A percentile compares a stretch with the other conserved stretches of the same genome.
These are phyloP conservation scores for Lepidopterella palustris DNA, from an alignment of 495 filamentous ascomycete species.

Conservation along the genomic window DNA sequence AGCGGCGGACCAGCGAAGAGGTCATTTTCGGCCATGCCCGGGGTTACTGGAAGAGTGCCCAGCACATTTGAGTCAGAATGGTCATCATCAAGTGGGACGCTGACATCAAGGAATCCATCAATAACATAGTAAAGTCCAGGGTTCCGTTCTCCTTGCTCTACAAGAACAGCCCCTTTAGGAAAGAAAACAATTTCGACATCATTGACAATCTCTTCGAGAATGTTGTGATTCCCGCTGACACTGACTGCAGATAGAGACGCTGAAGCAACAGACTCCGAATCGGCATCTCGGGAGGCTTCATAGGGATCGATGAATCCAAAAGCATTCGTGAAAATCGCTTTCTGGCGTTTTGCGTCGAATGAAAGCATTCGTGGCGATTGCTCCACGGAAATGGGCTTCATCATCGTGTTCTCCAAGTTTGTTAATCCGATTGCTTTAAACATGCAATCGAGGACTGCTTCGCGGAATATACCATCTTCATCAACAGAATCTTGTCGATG, in stretches of 20 bases:
- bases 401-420: slow-evolving; percentile 53
- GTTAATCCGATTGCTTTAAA: slow-evolving; percentile 89
- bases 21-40: slow-evolving; percentile 25
- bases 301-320: slow-evolving; percentile 94
- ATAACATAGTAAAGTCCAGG: slow-evolving; percentile 97
- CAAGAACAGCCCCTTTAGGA: slow-evolving; percentile 87
- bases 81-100: slow-evolving; percentile 55
- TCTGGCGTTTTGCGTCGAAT: slow-evolving; percentile 77
- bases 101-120: slow-evolving; percentile 93
- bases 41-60: slow-evolving; percentile 22
- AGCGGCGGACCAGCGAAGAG: slow-evolving; percentile 42
- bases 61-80: slow-evolving; percentile 31
- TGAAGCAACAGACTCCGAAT: slow-evolving; percentile 78
- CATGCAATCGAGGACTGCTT: slow-evolving; percentile 89
- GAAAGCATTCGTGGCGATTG: slow-evolving; percentile 78
- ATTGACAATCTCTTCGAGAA: slow-evolving; percentile 68
- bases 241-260: slow-evolving; percentile 53
- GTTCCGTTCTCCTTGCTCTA: slow-evolving; percentile 92
- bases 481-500: slow-evolving; percentile 69
- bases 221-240: slow-evolving; percentile 48
- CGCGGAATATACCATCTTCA: slow-evolving; percentile 80
- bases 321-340: slow-evolving; percentile 78
- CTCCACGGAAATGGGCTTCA: slow-evolving; percentile 65
- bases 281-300: slow-evolving; percentile 72
- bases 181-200: slow-evolving; percentile 99